Evolutionary conservation across 208 protist genomes (phyloP).

Genomic region (Acanthamoeba lenticulata): DNA sequence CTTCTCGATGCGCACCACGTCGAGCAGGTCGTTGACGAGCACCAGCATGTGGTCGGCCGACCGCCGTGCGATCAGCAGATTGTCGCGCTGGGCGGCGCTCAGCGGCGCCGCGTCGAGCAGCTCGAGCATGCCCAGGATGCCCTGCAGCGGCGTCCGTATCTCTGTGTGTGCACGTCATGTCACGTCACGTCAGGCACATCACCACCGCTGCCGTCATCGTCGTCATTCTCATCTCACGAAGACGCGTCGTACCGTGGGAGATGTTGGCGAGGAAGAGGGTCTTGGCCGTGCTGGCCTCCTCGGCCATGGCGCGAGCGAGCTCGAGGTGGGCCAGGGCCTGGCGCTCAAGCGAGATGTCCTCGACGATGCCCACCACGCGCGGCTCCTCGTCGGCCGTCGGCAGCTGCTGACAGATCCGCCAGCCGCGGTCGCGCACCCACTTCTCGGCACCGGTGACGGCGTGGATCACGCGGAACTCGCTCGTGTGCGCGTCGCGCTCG

Average conservation of each 20-base stretch:
- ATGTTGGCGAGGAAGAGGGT: conserved; percentile 54
- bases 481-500: background rate
- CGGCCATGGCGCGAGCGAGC: background rate
- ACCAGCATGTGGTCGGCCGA: conserved; percentile 38
- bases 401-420: conserved; percentile 3
- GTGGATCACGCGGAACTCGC: conserved; percentile 18
- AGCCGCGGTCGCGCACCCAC: conserved; percentile 1
- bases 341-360: conserved; percentile 21
- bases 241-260: conserved; percentile 30
- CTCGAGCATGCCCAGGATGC: conserved; percentile 47
- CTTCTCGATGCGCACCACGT: conserved; percentile 53
- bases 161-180: background rate
- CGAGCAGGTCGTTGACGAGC: conserved; percentile 44
- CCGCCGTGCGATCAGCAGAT: background rate
- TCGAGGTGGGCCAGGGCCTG: background rate
- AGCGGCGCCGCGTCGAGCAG: background rate
- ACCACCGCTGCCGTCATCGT: too few relatives aligned
- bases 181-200: too few relatives aligned
- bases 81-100: background rate
- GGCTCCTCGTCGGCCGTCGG: background rate
- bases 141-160: conserved; percentile 36
- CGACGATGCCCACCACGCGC: conserved; percentile 56
- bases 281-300: conserved; percentile 51
- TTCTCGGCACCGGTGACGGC: background rate
- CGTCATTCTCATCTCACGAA: too few relatives aligned